Conservation (phyloP, 495 filamentous ascomycete species). For the Tuber indicum region DNA sequence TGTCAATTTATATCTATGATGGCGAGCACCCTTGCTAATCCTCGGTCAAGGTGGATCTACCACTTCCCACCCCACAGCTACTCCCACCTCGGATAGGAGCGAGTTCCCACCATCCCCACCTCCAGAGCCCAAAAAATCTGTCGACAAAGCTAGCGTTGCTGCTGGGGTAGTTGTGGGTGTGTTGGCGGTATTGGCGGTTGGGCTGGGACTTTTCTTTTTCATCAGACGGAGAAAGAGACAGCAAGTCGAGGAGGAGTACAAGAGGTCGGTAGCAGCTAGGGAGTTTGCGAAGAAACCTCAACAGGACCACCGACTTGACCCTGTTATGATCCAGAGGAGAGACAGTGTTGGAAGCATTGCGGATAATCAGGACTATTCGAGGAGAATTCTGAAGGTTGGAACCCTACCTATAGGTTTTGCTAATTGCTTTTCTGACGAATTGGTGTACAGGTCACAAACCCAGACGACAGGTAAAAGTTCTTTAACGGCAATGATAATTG, state of each 20-base stretch:
- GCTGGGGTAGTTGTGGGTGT: constrained; percentile 84
- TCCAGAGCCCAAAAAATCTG: constrained; percentile 30
- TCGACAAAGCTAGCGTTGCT: constrained; percentile 71
- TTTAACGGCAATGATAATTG: constrained; percentile 29
- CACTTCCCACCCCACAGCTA: constrained; percentile 6
- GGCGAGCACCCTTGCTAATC: constrained; percentile 3
- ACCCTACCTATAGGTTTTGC: constrained; percentile 11
- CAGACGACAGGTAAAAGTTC: constrained; percentile 36
- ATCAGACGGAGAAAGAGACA: constrained; percentile 66
- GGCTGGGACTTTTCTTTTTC: constrained; percentile 66
- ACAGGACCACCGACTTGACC: constrained; percentile 76
- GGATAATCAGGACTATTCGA: constrained; percentile 94
- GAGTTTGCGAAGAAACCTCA: constrained; percentile 57
- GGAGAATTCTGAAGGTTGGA: constrained; percentile 81
- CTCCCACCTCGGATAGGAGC: constrained; percentile 4
- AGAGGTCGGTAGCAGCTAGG: constrained; percentile 63
- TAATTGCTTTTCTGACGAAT: not conserved
- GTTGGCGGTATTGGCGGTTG: constrained; percentile 58
- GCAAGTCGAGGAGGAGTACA: constrained; percentile 72
- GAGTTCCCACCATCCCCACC: constrained; percentile 12
- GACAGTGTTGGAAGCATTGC: constrained; percentile 96
- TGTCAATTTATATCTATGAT: constrained; percentile 12
- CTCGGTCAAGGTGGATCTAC: constrained; percentile 36
- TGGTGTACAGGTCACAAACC: constrained; percentile 38
- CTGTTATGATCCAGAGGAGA: constrained; percentile 75